Conservation (phyloP, 2,329 filamentous ascomycete genomes). For the Achaetomium macrosporum region DNA sequence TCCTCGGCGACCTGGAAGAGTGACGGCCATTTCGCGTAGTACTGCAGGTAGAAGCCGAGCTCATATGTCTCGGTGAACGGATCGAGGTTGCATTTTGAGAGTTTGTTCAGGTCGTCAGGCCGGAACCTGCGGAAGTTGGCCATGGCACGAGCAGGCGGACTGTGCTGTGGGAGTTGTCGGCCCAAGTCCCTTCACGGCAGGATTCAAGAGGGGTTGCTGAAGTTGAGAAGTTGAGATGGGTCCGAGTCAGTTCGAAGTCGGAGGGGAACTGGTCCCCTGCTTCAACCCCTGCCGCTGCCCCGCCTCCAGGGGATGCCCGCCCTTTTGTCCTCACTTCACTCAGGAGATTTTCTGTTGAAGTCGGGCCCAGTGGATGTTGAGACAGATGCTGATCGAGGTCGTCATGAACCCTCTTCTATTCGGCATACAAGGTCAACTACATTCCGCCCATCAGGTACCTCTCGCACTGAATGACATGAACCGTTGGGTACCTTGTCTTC, state of each 20-base stretch:
- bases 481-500: no score
- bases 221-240: neutral
- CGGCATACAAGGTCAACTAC: no score
- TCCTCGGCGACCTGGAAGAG: conserved; percentile 91
- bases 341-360: no score
- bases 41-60: conserved; percentile 89
- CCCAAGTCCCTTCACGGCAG: no score
- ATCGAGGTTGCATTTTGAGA: conserved; percentile 94
- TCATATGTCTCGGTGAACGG: conserved; percentile 98
- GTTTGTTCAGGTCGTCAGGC: conserved; percentile 75
- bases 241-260: neutral
- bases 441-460: no score
- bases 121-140: conserved; percentile 80
- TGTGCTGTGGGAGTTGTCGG: neutral
- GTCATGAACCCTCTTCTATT: no score
- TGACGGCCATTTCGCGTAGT: conserved; percentile 91
- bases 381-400: no score
- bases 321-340: neutral
- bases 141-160: conserved; percentile 44
- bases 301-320: neutral
- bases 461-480: no score
- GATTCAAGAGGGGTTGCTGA: no score
- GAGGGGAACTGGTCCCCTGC: neutral
- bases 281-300: neutral
- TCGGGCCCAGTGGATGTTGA: no score